Base-by-base conservation (phyloP, 1,284 basidiomycete genomes). In the Farysia itapuensis region DNA sequence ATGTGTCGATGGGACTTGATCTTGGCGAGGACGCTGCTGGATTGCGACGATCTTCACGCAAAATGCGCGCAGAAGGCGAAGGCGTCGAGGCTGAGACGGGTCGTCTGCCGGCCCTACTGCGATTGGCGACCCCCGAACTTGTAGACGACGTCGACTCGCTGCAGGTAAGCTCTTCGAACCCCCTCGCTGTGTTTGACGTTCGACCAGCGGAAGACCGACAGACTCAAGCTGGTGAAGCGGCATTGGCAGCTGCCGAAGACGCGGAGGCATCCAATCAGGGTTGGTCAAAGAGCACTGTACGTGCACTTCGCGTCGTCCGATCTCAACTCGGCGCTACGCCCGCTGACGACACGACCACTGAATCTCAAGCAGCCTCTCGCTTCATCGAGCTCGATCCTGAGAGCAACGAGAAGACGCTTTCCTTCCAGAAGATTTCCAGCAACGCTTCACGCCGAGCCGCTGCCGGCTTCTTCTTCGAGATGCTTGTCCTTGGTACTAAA, bases 381-480 rank as follows among this genome's bases (percentile, higher is more conserved):
- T 61, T 61, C 40, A 33, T 54, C 25, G 50, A 61, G 12, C 4
- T 50, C 18, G 45, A 43, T 30, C 43, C 38, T 1, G 63, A 61
- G 35, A 46, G 25, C 11, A 25, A 39, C 15, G 38, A 44, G 11
- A 85, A 84, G 77, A 78, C 80, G 5, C 77, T 90, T 63, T 86
- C 84, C 68, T 93, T 92, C 79, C 82, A 83, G 40, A 80, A 83
- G 67, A 83, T 88, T 79, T 82, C 87, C 2, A 80, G 85, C 66
- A 89, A 86, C 83, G 89, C 90, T 7, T 88, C 89, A 7, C 86
- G 90, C 40, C 85, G 90, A 34, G 94, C 92, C 4, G 91, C 93
- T 0, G 85, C 92, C 0, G 86, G 89, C 2, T 97, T 98, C 82
- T 98, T 98, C 82, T 98, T 97, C 73, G 94, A 98, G 78, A 79